Percentiles rank a stretch among this genome's conserved stretches.
Conservation (phyloP, 257 asterid species). For the Solanum clarkiae region DNA sequence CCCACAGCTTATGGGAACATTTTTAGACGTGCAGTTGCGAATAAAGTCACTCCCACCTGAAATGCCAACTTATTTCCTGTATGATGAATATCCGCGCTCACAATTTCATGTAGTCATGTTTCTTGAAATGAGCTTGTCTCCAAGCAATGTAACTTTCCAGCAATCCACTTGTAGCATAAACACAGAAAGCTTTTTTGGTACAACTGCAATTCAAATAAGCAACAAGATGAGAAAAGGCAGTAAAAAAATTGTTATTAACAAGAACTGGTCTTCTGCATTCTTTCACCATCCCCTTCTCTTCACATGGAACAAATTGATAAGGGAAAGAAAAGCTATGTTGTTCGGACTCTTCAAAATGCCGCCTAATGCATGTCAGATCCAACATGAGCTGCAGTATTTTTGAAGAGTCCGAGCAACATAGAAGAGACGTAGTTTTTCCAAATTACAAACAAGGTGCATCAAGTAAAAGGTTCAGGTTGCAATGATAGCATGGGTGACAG, state of each 20-base stretch:
- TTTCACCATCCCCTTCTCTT: background rate
- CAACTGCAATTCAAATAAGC: constrained; percentile 18
- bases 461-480: no score
- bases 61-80: background rate
- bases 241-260: background rate
- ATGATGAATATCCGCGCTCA: background rate
- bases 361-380: no score
- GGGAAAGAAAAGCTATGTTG: no score
- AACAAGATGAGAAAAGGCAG: background rate
- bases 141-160: constrained; percentile 76
- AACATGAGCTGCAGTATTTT: no score
- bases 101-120: constrained; percentile 34
- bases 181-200: constrained; percentile 63
- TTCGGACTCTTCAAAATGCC: no score
- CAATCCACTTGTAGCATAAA: constrained; percentile 72
- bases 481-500: no score
- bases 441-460: no score
- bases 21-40: background rate
- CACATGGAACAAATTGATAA: background rate
- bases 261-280: background rate
- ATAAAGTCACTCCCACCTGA: background rate
- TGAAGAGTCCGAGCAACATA: no score
- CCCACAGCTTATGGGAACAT: background rate
- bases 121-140: constrained; percentile 58
- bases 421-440: no score